Evolutionary conservation across 2,329 filamentous ascomycete species (phyloP).

Genomic region (Fusarium sp.): DNA sequence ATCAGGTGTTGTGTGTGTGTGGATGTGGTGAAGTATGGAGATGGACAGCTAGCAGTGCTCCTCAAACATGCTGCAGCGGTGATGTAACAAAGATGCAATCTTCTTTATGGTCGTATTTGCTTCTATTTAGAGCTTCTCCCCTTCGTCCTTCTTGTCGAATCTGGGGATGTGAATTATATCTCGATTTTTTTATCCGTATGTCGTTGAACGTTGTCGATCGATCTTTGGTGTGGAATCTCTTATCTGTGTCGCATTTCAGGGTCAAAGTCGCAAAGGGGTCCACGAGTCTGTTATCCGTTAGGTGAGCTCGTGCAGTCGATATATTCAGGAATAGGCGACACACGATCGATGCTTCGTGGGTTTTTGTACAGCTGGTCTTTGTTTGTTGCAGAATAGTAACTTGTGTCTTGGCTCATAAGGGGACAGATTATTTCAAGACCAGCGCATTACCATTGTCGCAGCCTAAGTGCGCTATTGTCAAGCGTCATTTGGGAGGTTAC

Average conservation of each 20-base stretch:
- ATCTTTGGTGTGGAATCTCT: slow-evolving; percentile 24
- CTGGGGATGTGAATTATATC: slow-evolving; percentile 1
- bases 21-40: slow-evolving; percentile 27
- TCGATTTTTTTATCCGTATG: slow-evolving; percentile 13
- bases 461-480: slow-evolving; percentile 25
- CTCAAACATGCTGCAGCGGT: slow-evolving; percentile 42
- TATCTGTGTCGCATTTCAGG: slow-evolving; percentile 35
- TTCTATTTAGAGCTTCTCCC: not conserved
- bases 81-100: slow-evolving; percentile 8
- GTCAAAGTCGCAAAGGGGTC: slow-evolving; percentile 39
- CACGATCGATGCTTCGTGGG: not conserved
- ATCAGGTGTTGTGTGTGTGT: slow-evolving; percentile 33
- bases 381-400: slow-evolving; percentile 23
- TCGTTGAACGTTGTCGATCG: slow-evolving; percentile 26
- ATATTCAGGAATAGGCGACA: not conserved
- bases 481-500: slow-evolving; percentile 23
- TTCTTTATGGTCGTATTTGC: not conserved
- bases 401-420: slow-evolving; percentile 29
- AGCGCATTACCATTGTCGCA: slow-evolving; percentile 39
- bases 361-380: slow-evolving; percentile 9
- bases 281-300: slow-evolving; percentile 37
- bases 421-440: slow-evolving; percentile 42
- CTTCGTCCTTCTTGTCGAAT: slow-evolving; percentile 3
- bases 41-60: slow-evolving; percentile 34
- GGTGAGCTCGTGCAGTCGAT: slow-evolving; percentile 28